A percentile compares a stretch with the other conserved stretches of the same genome.
Conservation (phyloP, 768 basidiomycete species). For the Tylopilus vinaceipallidus region DNA sequence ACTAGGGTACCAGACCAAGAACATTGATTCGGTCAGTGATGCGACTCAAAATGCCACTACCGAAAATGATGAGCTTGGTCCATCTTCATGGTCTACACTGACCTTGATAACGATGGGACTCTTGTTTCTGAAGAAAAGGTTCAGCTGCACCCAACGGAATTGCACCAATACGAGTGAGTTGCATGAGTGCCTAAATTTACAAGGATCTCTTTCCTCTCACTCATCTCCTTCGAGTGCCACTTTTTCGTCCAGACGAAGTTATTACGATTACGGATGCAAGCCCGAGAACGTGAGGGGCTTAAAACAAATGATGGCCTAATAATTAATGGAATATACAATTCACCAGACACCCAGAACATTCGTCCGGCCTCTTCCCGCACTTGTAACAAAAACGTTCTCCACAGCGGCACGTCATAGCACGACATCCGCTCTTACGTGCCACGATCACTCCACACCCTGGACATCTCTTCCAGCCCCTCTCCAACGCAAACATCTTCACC, state of each 20-base stretch:
- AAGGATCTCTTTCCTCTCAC: background rate
- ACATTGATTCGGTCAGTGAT: background rate
- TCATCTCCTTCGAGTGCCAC: no score
- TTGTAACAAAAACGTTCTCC: background rate
- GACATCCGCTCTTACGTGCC: background rate
- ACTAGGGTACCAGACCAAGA: background rate
- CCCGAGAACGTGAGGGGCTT: no score
- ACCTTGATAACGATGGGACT: constrained; percentile 15
- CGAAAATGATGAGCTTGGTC: background rate
- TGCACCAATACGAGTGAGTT: background rate
- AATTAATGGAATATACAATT: no score
- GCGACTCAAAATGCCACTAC: background rate
- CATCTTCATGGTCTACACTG: background rate
- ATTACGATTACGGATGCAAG: no score
- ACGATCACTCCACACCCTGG: background rate
- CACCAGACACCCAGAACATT: no score
- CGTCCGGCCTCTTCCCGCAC: background rate
- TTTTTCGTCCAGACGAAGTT: no score
- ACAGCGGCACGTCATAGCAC: background rate
- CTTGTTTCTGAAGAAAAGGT: background rate
- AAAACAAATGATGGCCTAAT: background rate
- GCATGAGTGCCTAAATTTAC: background rate
- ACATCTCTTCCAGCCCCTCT: background rate
- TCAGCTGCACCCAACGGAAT: no score
- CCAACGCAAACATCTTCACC: background rate